These are phyloP conservation scores for Penicillium paxilli DNA, from an alignment of 495 filamentous ascomycete genomes.

Conservation along the genomic window DNA sequence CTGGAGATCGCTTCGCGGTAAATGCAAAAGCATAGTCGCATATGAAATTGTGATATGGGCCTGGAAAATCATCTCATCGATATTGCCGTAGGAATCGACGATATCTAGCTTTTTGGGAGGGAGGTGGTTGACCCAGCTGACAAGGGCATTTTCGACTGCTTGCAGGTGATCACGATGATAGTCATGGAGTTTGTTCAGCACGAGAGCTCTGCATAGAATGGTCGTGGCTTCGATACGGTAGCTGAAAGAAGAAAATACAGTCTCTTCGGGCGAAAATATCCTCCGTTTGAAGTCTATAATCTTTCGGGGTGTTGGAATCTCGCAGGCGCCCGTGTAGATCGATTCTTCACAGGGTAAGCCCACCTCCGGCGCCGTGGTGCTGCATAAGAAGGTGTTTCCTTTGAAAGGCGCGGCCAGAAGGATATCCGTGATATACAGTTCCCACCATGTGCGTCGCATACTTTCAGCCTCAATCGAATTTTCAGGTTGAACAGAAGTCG, in stretches of 20 bases:
- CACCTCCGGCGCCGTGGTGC: constrained; percentile 34
- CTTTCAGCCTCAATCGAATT: constrained; percentile 39
- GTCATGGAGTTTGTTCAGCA: constrained; percentile 36
- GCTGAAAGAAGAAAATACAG: constrained; percentile 40
- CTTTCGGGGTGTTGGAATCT: constrained; percentile 30
- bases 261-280: constrained; percentile 37
- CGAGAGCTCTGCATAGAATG: constrained; percentile 37
- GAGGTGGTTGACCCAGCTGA: constrained; percentile 46
- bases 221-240: constrained; percentile 45
- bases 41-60: constrained; percentile 42
- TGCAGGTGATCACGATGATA: constrained; percentile 42
- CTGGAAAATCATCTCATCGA: constrained; percentile 50
- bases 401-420: constrained; percentile 34
- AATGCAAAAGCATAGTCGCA: constrained; percentile 43
- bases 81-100: constrained; percentile 43
- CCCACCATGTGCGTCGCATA: constrained; percentile 45
- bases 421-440: constrained; percentile 40
- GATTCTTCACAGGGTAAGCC: constrained; percentile 42
- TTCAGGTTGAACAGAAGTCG: constrained; percentile 19
- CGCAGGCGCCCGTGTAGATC: constrained; percentile 25
- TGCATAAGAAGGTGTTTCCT: constrained; percentile 30
- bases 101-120: constrained; percentile 41
- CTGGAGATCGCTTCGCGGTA: constrained; percentile 41
- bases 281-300: constrained; percentile 38
- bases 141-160: constrained; percentile 44